Percentiles rank a stretch among this genome's conserved stretches.
These are phyloP conservation scores for Naematelia encephala DNA, from an alignment of 768 basidiomycete species.

Conservation along the genomic window DNA sequence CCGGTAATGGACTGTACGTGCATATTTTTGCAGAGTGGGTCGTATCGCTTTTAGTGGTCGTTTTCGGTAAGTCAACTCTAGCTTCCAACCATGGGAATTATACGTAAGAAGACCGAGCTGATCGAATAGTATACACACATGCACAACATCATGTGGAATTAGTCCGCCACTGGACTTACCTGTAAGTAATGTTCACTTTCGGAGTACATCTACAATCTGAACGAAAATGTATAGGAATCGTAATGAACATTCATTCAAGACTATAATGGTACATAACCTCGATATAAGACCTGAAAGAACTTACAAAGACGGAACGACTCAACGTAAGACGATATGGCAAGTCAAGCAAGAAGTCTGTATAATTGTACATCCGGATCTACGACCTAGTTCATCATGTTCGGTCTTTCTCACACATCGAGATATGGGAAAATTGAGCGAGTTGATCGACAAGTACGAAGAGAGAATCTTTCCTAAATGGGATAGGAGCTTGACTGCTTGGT, in stretches of 20 bases:
- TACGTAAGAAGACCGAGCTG: too few relatives aligned
- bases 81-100: too few relatives aligned
- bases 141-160: conserved; percentile 8
- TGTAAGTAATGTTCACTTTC: conserved; percentile 7
- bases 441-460: conserved; percentile 3
- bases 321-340: background rate
- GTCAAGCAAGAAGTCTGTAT: background rate
- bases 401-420: conserved; percentile 12
- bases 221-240: conserved; percentile 22
- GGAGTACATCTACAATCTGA: background rate
- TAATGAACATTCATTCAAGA: conserved; percentile 37
- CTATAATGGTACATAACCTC: conserved; percentile 33
- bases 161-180: conserved; percentile 13
- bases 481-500: background rate
- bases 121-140: conserved; percentile 15
- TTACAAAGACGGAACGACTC: background rate
- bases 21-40: conserved; percentile 83
- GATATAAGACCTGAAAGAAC: conserved; percentile 14
- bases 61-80: conserved; percentile 27
- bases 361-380: background rate
- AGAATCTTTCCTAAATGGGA: background rate
- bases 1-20: conserved; percentile 67
- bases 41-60: conserved; percentile 56
- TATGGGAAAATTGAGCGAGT: conserved; percentile 5
- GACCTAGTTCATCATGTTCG: background rate